Evolutionary conservation across 352 stramenopile species (phyloP).

Genomic region (Globisporangium heterothallicum): DNA sequence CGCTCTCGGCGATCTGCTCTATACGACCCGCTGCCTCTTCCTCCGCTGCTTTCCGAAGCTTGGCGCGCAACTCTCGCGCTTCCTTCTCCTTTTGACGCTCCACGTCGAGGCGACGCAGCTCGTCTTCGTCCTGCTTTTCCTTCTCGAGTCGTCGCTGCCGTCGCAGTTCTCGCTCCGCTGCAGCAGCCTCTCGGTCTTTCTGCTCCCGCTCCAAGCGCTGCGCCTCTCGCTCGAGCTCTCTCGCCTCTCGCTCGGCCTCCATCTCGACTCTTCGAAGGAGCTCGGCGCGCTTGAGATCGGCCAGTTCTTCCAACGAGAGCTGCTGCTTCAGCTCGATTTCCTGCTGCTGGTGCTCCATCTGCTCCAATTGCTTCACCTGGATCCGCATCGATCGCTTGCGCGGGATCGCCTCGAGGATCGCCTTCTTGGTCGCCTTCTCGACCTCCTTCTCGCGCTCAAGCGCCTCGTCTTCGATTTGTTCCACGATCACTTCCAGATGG

Average conservation of each 20-base stretch:
- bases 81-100: slow-evolving; percentile 45
- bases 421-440: slow-evolving; percentile 69
- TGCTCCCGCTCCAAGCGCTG: slow-evolving; percentile 45
- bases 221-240: slow-evolving; percentile 48
- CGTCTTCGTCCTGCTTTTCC: slow-evolving; percentile 44
- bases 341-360: slow-evolving; percentile 69
- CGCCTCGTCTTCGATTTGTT: slow-evolving; percentile 71
- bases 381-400: slow-evolving; percentile 79
- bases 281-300: slow-evolving; percentile 64
- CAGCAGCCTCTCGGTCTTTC: slow-evolving; percentile 45
- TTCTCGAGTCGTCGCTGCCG: slow-evolving; percentile 57
- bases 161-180: slow-evolving; percentile 48
- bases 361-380: slow-evolving; percentile 80
- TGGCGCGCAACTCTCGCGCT: slow-evolving; percentile 40
- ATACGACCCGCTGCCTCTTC: too few relatives aligned
- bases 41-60: slow-evolving; percentile 33
- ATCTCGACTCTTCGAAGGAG: slow-evolving; percentile 61
- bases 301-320: slow-evolving; percentile 55
- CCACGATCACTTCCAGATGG: slow-evolving; percentile 72
- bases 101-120: slow-evolving; percentile 22
- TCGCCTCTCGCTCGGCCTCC: slow-evolving; percentile 49
- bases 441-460: slow-evolving; percentile 40
- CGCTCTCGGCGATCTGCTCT: too few relatives aligned
- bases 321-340: slow-evolving; percentile 50
- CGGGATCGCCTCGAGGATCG: slow-evolving; percentile 80